phyloP scores from a whole-genome alignment of 2,329 filamentous ascomycete genomes.

The Penicillium freii region DNA sequence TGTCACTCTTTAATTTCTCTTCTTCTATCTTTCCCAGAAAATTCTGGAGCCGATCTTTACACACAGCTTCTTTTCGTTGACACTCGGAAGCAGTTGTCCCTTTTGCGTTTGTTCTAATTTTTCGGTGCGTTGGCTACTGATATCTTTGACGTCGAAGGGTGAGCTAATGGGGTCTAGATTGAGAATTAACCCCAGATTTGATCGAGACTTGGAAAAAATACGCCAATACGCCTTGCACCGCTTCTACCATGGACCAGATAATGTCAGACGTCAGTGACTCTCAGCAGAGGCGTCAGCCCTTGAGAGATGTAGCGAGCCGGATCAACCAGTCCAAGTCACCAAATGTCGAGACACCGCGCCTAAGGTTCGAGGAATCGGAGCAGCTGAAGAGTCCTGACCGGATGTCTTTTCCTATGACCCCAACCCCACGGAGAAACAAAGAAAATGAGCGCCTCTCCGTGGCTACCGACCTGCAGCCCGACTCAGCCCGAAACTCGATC shows the following conservation, averaged over 20 bases:
- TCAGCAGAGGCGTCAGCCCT: slow-evolving; percentile 21
- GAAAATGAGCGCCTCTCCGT: slow-evolving; percentile 56
- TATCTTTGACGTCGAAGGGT: too few relatives aligned
- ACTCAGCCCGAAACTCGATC: slow-evolving; percentile 52
- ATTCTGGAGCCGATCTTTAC: slow-evolving; percentile 21
- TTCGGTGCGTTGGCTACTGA: neutral
- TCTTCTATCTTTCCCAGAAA: neutral
- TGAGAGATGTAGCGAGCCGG: slow-evolving; percentile 22
- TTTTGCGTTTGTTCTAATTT: neutral
- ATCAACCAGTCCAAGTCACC: slow-evolving; percentile 19
- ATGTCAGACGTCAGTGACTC: slow-evolving; percentile 20
- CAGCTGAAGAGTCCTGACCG: slow-evolving; percentile 24
- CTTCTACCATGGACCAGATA: slow-evolving; percentile 11
- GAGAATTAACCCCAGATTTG: neutral
- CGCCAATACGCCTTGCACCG: neutral
- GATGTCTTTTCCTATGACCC: slow-evolving; percentile 29
- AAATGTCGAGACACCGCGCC: slow-evolving; percentile 16
- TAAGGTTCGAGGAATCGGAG: slow-evolving; percentile 17
- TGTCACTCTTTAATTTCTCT: slow-evolving; percentile 1
- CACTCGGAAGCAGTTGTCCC: neutral
- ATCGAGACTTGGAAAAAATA: neutral
- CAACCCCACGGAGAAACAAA: slow-evolving; percentile 29
- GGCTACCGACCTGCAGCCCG: slow-evolving; percentile 47
- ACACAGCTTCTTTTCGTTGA: neutral
- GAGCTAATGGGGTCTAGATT: slow-evolving; percentile 2